Evolutionary conservation across 225 moss, liverwort and hornwort species (phyloP), one percentile per base, ranked within the genome.

Genomic region (Rhytidiadelphus loreus): DNA sequence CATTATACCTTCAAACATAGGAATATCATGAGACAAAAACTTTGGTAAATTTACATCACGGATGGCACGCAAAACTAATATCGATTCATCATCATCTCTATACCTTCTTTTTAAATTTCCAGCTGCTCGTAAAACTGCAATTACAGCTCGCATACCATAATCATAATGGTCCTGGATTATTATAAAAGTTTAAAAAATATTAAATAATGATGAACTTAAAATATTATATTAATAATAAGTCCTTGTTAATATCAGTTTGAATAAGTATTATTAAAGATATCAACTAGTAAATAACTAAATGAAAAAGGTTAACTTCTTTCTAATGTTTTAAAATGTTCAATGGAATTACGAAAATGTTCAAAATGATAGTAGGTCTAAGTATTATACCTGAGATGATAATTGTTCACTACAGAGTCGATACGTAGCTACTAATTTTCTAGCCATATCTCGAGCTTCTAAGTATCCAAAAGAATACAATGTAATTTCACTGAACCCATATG

Each of bases 201-300:
- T 22, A 0, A 3, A 14, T 29, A 32, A 12, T 4, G 2, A 22
- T 35, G 3, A 52, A 33, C 0, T 11, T 0, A 52, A 52, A 0
- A 52, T 8, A 53, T 6, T 6, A 5, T 35, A 0, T 77, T 53
- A 14, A 14, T 20, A 3, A 35, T 35, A 22, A n/a, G n/a, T n/a
- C n/a, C 0, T 35, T 76, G 3, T 53, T 22, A 13, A 35, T 33
- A 52, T 37, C 25, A 35, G 14, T n/a, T 16, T n/a, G 14, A 37
- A 16, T 37, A 24, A 14, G 4, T 15, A 37, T 16, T 15, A 13
- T 5, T 6, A 24, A 24, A 56, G 6, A n/a, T 37, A 24, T 4
- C 0, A 0, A n/a, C 4, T n/a, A 11, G 11, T 7, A 16, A n/a
- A 26, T 26, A 57, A n/a, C 1, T 16, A 24, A 11, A 26, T 17